Evolutionary conservation across 352 stramenopile species (phyloP), one percentile per base, ranked within the genome.

Genomic region (Pythium graminicola): DNA sequence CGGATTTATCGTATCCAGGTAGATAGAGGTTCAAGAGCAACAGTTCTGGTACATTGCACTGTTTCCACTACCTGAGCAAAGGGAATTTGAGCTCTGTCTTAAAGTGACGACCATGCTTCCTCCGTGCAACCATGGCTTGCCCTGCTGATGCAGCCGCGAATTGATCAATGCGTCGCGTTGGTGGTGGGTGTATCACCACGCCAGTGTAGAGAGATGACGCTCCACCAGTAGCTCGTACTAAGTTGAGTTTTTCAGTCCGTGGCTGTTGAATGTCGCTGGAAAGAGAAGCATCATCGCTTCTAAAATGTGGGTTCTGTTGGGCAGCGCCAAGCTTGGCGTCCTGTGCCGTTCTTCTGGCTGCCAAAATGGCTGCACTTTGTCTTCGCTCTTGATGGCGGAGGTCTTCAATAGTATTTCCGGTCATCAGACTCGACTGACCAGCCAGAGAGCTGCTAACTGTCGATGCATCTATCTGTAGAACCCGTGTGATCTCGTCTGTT

Each of bases 401-500:
- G 27, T 67, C 50, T 11, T 49, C 52, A 11, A 62, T 60, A 5
- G 31, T 45, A 16, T 60, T 54, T 1, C 42, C 41, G 1, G 42
- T 42, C 60, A 59, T 58, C 22, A 59, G 43, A 42, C 24, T 67
- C 6, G 60, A 48, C 6, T 57, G 27, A n/a, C 22, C 28, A 2
- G 9, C 24, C 3, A 59, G 9, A 7, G 53, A 67, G 9, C 13
- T 51, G 20, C 53, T 47, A 10, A 59, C 38, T 0, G 49, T 32
- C 0, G 35, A 53, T 2, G 69, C 71, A 51, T 82, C 72, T 23
- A 85, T 74, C 20, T 72, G 64, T 17, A 85, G 50, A 23, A 85
- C 70, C 0, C 74, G 64, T 4, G 70, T 73, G 16, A 65, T 68
- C 49, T 81, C 72, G 35, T 71, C 77, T 11, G 74, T 76, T 5